Percentiles rank a stretch among this genome's conserved stretches.
phyloP scores from a whole-genome alignment of 192 early-diverging fungal genomes.

The Podila epigama region DNA sequence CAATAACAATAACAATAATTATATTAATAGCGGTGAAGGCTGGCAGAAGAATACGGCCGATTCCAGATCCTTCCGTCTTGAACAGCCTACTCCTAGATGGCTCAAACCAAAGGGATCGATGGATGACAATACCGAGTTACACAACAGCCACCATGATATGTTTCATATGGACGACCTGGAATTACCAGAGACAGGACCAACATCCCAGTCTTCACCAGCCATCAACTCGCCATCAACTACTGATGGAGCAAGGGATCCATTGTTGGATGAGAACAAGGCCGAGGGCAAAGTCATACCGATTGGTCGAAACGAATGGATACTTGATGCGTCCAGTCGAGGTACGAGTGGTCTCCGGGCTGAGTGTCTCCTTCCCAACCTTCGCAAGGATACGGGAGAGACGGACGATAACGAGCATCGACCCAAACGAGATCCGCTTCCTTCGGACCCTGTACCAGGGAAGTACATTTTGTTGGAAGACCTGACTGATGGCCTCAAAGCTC shows the following conservation, averaged over 20 bases:
- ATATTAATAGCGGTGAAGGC: too few relatives aligned
- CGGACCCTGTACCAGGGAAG: constrained; percentile 60
- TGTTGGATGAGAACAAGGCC: constrained; percentile 2
- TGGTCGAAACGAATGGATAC: constrained; percentile 38
- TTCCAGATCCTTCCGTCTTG: neutral
- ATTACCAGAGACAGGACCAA: constrained; percentile 17
- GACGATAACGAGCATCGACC: constrained; percentile 37
- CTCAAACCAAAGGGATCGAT: neutral
- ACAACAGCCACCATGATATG: constrained; percentile 13
- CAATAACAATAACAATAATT: too few relatives aligned
- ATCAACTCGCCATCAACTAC: constrained; percentile 3
- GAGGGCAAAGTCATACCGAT: constrained; percentile 7
- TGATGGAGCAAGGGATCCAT: constrained; percentile 2
- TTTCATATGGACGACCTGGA: constrained; percentile 48
- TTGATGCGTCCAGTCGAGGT: constrained; percentile 22
- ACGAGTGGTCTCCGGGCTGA: constrained; percentile 8
- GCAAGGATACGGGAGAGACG: constrained; percentile 13
- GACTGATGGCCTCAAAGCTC: constrained; percentile 85
- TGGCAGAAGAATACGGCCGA: neutral
- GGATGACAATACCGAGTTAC: constrained; percentile 11
- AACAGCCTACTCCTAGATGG: constrained; percentile 1
- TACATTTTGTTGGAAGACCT: constrained; percentile 96
- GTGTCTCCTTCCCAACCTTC: constrained; percentile 3
- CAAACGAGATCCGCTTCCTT: constrained; percentile 44
- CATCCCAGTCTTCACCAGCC: neutral